Percentiles rank a stretch among this genome's conserved stretches.
Evolutionary conservation across 495 filamentous ascomycete genomes (phyloP).

Genomic region (Aspergillus diversus): DNA sequence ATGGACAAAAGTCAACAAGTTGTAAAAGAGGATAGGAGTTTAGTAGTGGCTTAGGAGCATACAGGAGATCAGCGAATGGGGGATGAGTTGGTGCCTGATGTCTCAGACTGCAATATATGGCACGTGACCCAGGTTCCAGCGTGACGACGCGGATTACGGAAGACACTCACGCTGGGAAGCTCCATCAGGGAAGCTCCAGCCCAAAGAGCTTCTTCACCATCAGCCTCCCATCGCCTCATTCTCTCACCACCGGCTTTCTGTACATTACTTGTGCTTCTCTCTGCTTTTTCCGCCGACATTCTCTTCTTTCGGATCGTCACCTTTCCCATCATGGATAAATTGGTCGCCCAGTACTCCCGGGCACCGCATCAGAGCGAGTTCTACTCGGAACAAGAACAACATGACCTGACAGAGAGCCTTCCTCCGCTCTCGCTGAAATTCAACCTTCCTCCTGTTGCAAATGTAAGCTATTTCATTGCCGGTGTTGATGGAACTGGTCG

Average conservation of each 20-base stretch:
- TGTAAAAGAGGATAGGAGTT: neutral
- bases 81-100: slow-evolving; percentile 6
- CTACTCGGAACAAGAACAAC: slow-evolving; percentile 73
- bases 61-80: neutral
- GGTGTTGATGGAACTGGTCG: neutral
- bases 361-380: slow-evolving; percentile 72
- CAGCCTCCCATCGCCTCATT: slow-evolving; percentile 7
- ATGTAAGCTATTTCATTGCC: slow-evolving; percentile 58
- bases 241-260: neutral
- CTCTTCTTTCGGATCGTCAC: slow-evolving; percentile 7
- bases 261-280: slow-evolving; percentile 1
- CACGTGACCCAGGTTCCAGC: slow-evolving; percentile 50
- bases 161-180: slow-evolving; percentile 36
- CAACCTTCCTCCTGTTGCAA: slow-evolving; percentile 88
- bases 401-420: slow-evolving; percentile 67
- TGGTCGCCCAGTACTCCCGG: slow-evolving; percentile 86
- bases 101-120: neutral
- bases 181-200: slow-evolving; percentile 33
- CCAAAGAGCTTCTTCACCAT: slow-evolving; percentile 22
- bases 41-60: neutral
- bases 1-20: neutral
- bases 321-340: slow-evolving; percentile 75
- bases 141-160: slow-evolving; percentile 46
- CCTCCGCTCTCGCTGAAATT: slow-evolving; percentile 86
- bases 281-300: slow-evolving; percentile 7